These are phyloP conservation scores for Botryotinia calthae DNA, from an alignment of 2,329 filamentous ascomycete genomes.

Conservation along the genomic window DNA sequence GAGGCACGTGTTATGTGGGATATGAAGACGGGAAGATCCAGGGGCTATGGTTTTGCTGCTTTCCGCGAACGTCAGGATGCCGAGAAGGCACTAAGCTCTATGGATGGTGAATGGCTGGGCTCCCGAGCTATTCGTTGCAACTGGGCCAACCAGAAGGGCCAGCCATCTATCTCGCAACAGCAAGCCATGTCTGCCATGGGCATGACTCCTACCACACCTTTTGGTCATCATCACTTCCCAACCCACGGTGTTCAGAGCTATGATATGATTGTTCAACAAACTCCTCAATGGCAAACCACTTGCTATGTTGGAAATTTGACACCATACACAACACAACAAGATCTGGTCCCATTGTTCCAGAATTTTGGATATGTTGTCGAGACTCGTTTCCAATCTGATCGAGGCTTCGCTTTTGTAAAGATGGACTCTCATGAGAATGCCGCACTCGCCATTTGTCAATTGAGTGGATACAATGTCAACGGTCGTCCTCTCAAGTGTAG, in stretches of 20 bases:
- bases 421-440: conserved; percentile 99
- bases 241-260: conserved; percentile 96
- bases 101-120: conserved; percentile 99
- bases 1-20: conserved; percentile 99
- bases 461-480: conserved; percentile 97
- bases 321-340: conserved; percentile 94
- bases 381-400: conserved; percentile 95
- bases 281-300: conserved; percentile 96
- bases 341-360: conserved; percentile 96
- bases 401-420: conserved; percentile 98
- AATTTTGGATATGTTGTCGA: conserved; percentile 98
- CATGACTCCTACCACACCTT: conserved; percentile 95
- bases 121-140: conserved; percentile 98
- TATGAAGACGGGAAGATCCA: conserved; percentile 98
- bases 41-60: conserved; percentile 96
- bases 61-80: conserved; percentile 93
- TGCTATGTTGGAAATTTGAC: conserved; percentile 98
- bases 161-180: conserved; percentile 96
- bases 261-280: conserved; percentile 94
- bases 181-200: conserved; percentile 97
- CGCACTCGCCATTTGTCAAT: conserved; percentile 95
- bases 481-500: conserved; percentile 97
- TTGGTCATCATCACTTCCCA: conserved; percentile 95
- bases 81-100: conserved; percentile 92
- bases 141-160: conserved; percentile 99